Evolutionary conservation across 1,284 basidiomycete species (phyloP).

Genomic region (Marasmius oreades): DNA sequence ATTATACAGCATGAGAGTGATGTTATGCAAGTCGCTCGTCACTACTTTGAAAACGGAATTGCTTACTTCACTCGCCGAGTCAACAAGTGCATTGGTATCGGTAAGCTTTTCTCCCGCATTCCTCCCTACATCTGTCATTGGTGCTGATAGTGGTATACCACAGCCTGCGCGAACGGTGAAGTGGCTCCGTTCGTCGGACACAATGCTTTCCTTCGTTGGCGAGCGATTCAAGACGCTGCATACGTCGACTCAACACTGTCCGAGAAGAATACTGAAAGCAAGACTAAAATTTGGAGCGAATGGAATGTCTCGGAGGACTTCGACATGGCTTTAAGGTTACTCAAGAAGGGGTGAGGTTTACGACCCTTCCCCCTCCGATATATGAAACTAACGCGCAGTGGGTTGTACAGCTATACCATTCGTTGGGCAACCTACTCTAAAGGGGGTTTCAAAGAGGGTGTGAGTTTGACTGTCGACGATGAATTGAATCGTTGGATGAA

Average conservation of each 20-base stretch:
- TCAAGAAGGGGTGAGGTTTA: slow-evolving; percentile 27
- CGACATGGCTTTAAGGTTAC: slow-evolving; percentile 61
- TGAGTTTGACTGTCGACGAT: slow-evolving; percentile 79
- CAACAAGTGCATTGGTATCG: slow-evolving; percentile 69
- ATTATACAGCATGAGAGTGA: slow-evolving; percentile 82
- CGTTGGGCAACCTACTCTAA: slow-evolving; percentile 79
- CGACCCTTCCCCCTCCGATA: slow-evolving; percentile 28
- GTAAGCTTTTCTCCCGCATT: slow-evolving; percentile 24
- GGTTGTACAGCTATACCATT: neutral
- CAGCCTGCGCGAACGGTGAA: slow-evolving; percentile 72
- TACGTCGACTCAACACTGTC: slow-evolving; percentile 53
- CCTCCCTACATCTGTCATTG: neutral
- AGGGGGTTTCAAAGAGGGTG: slow-evolving; percentile 83
- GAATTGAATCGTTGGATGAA: slow-evolving; percentile 87
- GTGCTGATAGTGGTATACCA: neutral
- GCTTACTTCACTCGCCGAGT: slow-evolving; percentile 75
- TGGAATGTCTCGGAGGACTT: slow-evolving; percentile 83
- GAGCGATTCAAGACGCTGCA: slow-evolving; percentile 75
- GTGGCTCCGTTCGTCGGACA: slow-evolving; percentile 85
- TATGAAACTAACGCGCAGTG: too few relatives aligned
- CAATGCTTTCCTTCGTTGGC: slow-evolving; percentile 84
- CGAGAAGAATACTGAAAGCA: slow-evolving; percentile 23
- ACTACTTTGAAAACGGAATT: slow-evolving; percentile 83
- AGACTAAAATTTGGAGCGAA: slow-evolving; percentile 67
- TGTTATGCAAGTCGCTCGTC: slow-evolving; percentile 79